Evolutionary conservation across 495 filamentous ascomycete species (phyloP), one percentile per base, ranked within the genome.

Genomic region (Penicillium subrubescens): DNA sequence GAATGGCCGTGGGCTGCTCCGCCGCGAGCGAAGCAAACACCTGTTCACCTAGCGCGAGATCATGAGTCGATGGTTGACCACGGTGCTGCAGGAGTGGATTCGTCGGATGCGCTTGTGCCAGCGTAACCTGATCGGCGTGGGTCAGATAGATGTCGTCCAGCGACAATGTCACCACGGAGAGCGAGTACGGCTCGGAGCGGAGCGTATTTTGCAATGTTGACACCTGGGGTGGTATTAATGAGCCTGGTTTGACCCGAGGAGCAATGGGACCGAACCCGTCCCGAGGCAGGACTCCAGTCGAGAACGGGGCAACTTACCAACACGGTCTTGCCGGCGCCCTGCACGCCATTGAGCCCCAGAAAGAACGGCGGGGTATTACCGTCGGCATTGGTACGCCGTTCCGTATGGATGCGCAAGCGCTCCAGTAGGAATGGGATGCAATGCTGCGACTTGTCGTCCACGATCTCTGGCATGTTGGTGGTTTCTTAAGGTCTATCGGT

Each of bases 101-200:
- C 34, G 82, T 70, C 0, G 88, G 85, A 73, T 94, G 79, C 0
- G 83, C 71, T 31, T 73, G 64, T 15, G 81, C 90, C 17, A 97
- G 84, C 10, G 81, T 75, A n/a, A 84, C 72, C 77, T 96, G 94
- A 66, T 89, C 84, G 46, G 78, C 80, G 75, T 91, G 89, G 4
- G 88, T 80, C 59, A 96, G 86, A 75, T 97, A 97, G 60, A 97
- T 87, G 75, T 98, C 94, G 75, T 97, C 94, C 60, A 97, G 92
- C 70, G 90, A 94, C 69, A 93, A 82, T 8, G 94, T 91, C 37
- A 90, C 80, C 5, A 91, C 92, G 59, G 86, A 79, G 43, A 97
- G 82, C 11, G 81, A 83, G 74, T 92, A 84, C 2, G 87, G 87
- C 27, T 86, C 82, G n/a, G 83, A 80, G 58, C 82, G 80, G 39